Base-by-base conservation (phyloP, 2,329 filamentous ascomycete genomes). In the Grosmannia clavigera region DNA sequence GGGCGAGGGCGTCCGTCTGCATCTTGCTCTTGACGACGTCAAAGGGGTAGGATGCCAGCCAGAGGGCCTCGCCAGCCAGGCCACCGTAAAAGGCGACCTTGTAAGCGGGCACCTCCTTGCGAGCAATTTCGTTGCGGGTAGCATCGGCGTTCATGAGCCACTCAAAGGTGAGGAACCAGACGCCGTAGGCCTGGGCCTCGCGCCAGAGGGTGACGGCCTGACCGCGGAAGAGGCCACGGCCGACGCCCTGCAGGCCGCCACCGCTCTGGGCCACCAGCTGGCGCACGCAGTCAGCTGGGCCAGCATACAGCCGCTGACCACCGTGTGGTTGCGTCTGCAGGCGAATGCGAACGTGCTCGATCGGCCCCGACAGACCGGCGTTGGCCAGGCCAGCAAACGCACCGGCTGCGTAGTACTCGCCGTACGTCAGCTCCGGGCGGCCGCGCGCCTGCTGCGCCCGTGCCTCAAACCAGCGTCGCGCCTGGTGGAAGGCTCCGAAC, bases 1-100 rank as follows among this genome's bases (percentile, higher is more conserved):
- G 63, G 5, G 89, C 90, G 70, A 96, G 94, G 0, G 89, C 92
- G 75, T 99, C 94, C 61, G 87, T 96, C 81, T 99, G 94, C 92
- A 97, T 96, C 83, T 96, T 97, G 75, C 90, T 96, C 87, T 99
- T 99, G 75, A 99, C 76, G 33, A 99, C 92, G 74, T 99, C 94
- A 65, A 99, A 87, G 27, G 94, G 94, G 75, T 99, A 99, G 70
- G 90, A 95, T 43, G 81, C 81, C 60, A 99, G 77, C 94, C 94
- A 99, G 61, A 99, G 81, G 58, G 85, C 90, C 79, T 99, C 94
- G 66, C 94, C 94, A 0, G 94, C 94, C 50, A 99, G 74, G 53
- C 94, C 94, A 65, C 94, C 94, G 72, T 97, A 99, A 14, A 90
- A 76, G 14, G 94, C 94, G 57, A 99, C 84, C 76, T 96, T 97